Conservation (phyloP, 2,329 filamentous ascomycete species). For the Pseudovirgaria hyperparasitica region DNA sequence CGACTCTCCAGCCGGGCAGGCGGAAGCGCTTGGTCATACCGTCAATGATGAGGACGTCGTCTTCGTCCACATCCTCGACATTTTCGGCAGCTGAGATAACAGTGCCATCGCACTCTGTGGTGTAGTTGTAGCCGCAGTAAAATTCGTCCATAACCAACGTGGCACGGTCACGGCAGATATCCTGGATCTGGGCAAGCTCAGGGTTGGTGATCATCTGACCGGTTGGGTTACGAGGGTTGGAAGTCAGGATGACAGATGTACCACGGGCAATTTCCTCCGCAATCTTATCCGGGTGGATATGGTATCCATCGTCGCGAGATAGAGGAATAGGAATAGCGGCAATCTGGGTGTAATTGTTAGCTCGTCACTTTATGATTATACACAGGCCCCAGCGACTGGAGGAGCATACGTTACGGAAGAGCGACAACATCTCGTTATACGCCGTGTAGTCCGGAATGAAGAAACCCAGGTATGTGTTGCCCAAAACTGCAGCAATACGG, state of each 20-base stretch:
- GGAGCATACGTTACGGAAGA: conserved; percentile 68
- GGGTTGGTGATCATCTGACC: conserved; percentile 76
- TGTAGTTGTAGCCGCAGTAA: conserved; percentile 87
- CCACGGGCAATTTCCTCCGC: conserved; percentile 80
- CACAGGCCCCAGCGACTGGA: background rate
- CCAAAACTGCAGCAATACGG: conserved; percentile 84
- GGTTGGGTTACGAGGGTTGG: conserved; percentile 90
- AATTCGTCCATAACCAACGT: conserved; percentile 95
- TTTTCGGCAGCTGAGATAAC: conserved; percentile 86
- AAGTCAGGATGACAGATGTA: conserved; percentile 70
- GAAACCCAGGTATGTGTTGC: conserved; percentile 85
- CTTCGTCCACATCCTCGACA: conserved; percentile 66
- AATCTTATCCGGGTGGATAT: conserved; percentile 88
- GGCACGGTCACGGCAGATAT: conserved; percentile 79
- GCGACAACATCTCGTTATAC: conserved; percentile 92
- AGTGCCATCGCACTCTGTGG: conserved; percentile 74
- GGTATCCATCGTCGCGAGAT: conserved; percentile 74
- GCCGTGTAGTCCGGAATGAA: conserved; percentile 92
- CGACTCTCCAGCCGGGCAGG: conserved; percentile 89
- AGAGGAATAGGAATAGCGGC: conserved; percentile 46
- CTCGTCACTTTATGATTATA: conserved; percentile 1
- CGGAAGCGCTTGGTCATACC: conserved; percentile 95
- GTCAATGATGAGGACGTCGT: conserved; percentile 85
- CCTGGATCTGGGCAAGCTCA: conserved; percentile 80
- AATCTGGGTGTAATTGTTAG: conserved; percentile 11